Conservation (phyloP, 305 asterid species). For the Solanum hybrid region DNA sequence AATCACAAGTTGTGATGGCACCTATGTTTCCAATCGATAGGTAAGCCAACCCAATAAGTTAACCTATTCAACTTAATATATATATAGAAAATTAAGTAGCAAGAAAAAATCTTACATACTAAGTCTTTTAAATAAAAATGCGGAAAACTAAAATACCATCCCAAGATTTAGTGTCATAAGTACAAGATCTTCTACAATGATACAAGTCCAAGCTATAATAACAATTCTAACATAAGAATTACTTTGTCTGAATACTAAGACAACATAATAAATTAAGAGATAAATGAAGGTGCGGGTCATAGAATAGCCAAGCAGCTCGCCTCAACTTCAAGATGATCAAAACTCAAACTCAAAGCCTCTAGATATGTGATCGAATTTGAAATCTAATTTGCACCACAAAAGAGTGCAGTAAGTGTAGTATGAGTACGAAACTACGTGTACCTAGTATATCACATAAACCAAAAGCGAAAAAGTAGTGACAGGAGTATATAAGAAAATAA, state of each 20-base stretch:
- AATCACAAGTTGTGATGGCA: no score
- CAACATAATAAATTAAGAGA: no score
- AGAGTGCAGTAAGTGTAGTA: neutral
- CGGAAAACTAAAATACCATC: neutral
- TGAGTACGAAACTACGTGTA: neutral
- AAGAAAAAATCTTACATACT: no score
- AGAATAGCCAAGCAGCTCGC: no score
- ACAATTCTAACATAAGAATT: no score
- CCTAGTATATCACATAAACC: no score
- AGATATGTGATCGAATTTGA: no score
- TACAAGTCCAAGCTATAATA: neutral
- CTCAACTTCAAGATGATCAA: neutral
- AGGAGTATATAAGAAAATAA: neutral
- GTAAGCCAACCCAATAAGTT: neutral
- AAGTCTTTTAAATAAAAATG: neutral
- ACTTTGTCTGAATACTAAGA: no score
- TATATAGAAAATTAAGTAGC: no score
- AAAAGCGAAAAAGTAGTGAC: neutral
- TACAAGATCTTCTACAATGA: neutral
- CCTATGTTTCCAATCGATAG: no score
- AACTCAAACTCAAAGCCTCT: neutral
- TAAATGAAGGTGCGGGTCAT: no score
- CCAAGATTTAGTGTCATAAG: neutral
- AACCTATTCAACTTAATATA: no score
- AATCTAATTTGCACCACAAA: neutral